Evolutionary conservation across 2,329 filamentous ascomycete genomes (phyloP), one percentile per base, ranked within the genome.

Genomic region (Diplocarpon rosae): DNA sequence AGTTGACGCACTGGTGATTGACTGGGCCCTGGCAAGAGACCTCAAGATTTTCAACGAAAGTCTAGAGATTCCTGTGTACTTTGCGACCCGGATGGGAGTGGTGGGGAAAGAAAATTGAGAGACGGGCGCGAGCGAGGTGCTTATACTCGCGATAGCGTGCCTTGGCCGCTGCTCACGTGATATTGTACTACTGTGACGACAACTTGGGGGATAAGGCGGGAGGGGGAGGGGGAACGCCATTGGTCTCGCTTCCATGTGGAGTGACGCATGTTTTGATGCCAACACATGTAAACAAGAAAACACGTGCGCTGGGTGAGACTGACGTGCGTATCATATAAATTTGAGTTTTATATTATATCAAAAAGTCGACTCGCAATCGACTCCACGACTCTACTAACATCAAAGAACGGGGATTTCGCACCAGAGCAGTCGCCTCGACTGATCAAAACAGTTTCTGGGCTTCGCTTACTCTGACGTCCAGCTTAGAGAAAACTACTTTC

Each of bases 1-100:
- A 3, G 5, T 49, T 61, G 59, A 62, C 60, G 56, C 60, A 63
- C 60, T 61, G 59, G 57, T 47, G 54, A 62, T 63, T 62, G 60
- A 60, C 60, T 50, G 58, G 60, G 60, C 52, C 60, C 58, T 55
- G 60, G 60, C 57, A 52, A 59, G 59, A 59, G 48, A 59, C 59
- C 58, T 60, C 57, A 47, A 56, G 56, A 55, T 46, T 50, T 59
- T 60, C 53, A 61, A 60, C 50, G 59, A 62, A 58, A 59, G 58
- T 56, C 57, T 52, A 55, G 57, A 62, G 59, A 59, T 57, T 59
- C 53, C 57, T 57, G 54, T 53, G 48, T 48, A 35, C 43, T 60
- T 60, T 61, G 59, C 59, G 57, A 59, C 59, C 59, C 59, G 53
- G 54, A 55, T 52, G 58, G 58, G 56, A 60, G 59, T 62, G 59